Evolutionary conservation across 2,329 filamentous ascomycete species (phyloP).

Genomic region (Mariannaea elegans): DNA sequence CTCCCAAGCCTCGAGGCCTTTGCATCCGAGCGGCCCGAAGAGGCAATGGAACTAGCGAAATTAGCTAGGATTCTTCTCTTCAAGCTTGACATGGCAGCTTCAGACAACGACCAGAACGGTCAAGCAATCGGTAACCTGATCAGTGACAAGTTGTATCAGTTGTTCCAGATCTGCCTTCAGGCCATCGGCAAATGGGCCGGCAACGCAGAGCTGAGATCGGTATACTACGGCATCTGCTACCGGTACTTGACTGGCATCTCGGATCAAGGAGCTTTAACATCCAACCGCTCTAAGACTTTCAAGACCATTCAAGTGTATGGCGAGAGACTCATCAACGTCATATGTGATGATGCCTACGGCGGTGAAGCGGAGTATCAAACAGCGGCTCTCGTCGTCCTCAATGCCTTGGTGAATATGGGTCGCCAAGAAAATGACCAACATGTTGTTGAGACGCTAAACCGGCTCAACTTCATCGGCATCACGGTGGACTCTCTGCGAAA

Average conservation of each 20-base stretch:
- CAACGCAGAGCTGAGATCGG: constrained; percentile 76
- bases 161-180: constrained; percentile 87
- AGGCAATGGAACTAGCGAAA: constrained; percentile 79
- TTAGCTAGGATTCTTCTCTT: constrained; percentile 78
- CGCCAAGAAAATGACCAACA: constrained; percentile 75
- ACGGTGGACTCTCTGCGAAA: constrained; percentile 87
- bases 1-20: constrained; percentile 86
- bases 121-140: constrained; percentile 73
- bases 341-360: constrained; percentile 93
- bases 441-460: constrained; percentile 81
- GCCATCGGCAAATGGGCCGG: constrained; percentile 80
- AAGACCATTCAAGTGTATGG: constrained; percentile 76
- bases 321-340: constrained; percentile 81
- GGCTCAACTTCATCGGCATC: constrained; percentile 90
- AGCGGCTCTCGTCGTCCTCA: constrained; percentile 85
- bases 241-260: constrained; percentile 80
- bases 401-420: constrained; percentile 78
- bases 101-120: constrained; percentile 52
- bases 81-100: constrained; percentile 68
- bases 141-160: constrained; percentile 87
- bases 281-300: constrained; percentile 69
- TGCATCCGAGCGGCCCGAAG: constrained; percentile 72
- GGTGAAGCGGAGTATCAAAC: constrained; percentile 85
- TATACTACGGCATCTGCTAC: constrained; percentile 92
- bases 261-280: constrained; percentile 58